These are phyloP conservation scores for Immersiporthe knoxdaviesiana DNA, from an alignment of 2,329 filamentous ascomycete species.

Conservation along the genomic window DNA sequence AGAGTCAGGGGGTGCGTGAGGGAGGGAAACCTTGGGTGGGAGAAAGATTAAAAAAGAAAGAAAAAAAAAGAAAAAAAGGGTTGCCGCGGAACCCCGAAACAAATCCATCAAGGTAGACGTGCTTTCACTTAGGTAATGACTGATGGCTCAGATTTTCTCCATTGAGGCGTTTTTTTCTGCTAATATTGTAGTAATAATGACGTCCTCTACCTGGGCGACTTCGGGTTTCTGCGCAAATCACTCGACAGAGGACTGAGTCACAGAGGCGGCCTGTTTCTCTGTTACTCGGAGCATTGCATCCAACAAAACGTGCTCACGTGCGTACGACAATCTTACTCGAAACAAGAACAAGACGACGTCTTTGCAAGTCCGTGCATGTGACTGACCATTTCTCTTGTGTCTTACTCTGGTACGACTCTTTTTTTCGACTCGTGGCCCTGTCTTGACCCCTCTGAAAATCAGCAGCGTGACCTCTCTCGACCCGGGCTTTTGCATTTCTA, in stretches of 20 bases:
- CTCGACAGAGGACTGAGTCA: not conserved
- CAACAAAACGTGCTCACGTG: not conserved
- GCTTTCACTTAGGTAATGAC: not conserved
- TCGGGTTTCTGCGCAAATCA: not conserved
- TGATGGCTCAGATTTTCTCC: not conserved
- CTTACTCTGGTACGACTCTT: not conserved
- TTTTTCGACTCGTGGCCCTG: not conserved
- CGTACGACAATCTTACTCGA: not conserved
- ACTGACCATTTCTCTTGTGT: not conserved
- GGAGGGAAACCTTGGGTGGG: not conserved
- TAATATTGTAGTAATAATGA: not conserved
- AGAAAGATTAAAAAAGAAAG: not conserved
- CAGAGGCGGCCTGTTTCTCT: not conserved
- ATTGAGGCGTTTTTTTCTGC: no score
- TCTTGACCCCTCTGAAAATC: not conserved
- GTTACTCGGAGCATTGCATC: not conserved
- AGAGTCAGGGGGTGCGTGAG: not conserved
- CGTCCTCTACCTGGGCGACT: not conserved
- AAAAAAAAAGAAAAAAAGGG: no score
- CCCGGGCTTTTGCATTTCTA: not conserved
- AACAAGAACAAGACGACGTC: not conserved
- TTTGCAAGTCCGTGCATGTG: not conserved
- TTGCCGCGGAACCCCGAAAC: not conserved
- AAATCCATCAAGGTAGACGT: not conserved
- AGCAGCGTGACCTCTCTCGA: conserved; percentile 1